Conservation (phyloP, 345 rosid genomes). For the Citrus trifoliata region DNA sequence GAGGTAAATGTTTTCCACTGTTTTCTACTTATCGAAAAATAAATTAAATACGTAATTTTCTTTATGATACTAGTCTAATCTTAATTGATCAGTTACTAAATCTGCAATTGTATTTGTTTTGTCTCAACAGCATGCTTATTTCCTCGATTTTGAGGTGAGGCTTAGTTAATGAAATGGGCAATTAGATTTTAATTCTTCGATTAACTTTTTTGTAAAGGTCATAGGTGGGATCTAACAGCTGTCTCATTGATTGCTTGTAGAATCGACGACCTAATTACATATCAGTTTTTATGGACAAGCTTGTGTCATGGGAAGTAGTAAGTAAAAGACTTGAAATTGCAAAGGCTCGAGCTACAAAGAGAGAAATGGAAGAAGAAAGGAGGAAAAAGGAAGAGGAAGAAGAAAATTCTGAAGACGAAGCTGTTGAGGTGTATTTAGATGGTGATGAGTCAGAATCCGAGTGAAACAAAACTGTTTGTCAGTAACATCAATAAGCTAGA, state of each 20-base stretch:
- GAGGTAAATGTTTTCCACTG: constrained; percentile 50
- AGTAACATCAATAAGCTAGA: not conserved
- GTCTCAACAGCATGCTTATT: constrained; percentile 81
- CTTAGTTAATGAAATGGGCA: not conserved
- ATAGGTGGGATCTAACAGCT: not conserved
- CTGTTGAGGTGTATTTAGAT: constrained; percentile 25
- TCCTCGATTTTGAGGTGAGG: constrained; percentile 85
- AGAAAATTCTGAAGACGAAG: constrained; percentile 28
- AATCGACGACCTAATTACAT: constrained; percentile 67
- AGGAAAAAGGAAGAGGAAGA: constrained; percentile 34
- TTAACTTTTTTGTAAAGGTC: not conserved
- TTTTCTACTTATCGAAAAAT: not conserved
- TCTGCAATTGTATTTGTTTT: constrained; percentile 9
- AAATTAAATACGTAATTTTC: not conserved
- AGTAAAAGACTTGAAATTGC: constrained; percentile 67
- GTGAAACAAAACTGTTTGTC: constrained; percentile 17
- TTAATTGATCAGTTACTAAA: constrained; percentile 11
- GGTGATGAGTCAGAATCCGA: constrained; percentile 50
- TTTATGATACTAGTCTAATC: not conserved
- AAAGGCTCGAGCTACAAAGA: constrained; percentile 50
- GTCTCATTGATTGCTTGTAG: constrained; percentile 28
- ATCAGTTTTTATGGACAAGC: constrained; percentile 65
- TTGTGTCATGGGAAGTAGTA: constrained; percentile 92
- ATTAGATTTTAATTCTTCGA: not conserved
- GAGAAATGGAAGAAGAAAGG: constrained; percentile 59